These are phyloP conservation scores for Sugiyamaella japonica DNA, from an alignment of 1,139 yeast species.

Conservation along the genomic window DNA sequence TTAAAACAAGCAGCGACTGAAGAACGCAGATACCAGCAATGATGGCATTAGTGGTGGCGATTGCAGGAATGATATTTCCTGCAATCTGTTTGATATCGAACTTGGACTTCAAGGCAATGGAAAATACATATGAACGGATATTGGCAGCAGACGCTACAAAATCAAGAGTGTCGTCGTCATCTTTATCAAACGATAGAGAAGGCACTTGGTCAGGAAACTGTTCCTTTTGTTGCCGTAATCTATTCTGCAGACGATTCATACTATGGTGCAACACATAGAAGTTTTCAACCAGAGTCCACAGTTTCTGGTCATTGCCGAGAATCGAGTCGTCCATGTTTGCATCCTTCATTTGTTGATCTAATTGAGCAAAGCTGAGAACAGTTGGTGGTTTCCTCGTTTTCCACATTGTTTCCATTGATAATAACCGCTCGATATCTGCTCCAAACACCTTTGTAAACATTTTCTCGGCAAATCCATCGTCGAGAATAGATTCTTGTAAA, in stretches of 20 bases:
- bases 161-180: slow-evolving; percentile 84
- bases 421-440: slow-evolving; percentile 71
- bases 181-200: slow-evolving; percentile 70
- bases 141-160: slow-evolving; percentile 91
- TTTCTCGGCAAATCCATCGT: slow-evolving; percentile 41
- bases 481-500: slow-evolving; percentile 51
- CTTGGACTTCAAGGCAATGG: slow-evolving; percentile 70
- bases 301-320: slow-evolving; percentile 54
- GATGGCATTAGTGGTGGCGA: slow-evolving; percentile 96
- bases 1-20: slow-evolving; percentile 60
- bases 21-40: slow-evolving; percentile 86
- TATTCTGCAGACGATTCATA: slow-evolving; percentile 50
- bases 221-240: slow-evolving; percentile 46
- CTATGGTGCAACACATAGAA: slow-evolving; percentile 59
- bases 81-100: slow-evolving; percentile 93
- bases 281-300: slow-evolving; percentile 67
- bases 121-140: slow-evolving; percentile 70
- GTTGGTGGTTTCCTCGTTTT: slow-evolving; percentile 64
- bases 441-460: slow-evolving; percentile 53
- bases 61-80: slow-evolving; percentile 97
- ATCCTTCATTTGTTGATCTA: slow-evolving; percentile 21
- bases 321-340: slow-evolving; percentile 30
- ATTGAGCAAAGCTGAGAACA: slow-evolving; percentile 50
- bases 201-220: slow-evolving; percentile 32
- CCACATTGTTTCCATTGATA: slow-evolving; percentile 77